Evolutionary conservation across 1,284 basidiomycete species (phyloP), one percentile per base, ranked within the genome.

Genomic region (Ceratobasidium sp.): DNA sequence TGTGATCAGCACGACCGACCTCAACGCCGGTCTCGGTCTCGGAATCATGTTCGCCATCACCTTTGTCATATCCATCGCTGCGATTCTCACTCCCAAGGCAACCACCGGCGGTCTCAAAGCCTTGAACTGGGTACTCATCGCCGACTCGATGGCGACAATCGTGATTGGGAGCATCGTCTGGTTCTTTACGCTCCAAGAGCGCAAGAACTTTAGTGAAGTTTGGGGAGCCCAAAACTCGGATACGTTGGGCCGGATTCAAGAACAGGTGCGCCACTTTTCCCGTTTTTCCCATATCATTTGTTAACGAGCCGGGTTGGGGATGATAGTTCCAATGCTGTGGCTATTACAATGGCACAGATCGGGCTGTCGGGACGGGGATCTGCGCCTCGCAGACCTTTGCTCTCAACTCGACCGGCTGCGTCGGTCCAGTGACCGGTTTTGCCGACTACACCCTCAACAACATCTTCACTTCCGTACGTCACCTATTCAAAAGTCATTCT

Each of bases 311-410:
- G n/a, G n/a, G n/a, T n/a, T n/a, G n/a, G 14, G 14, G 57, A 59
- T 55, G 43, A 53, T 73, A 92, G 91, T 85, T 92, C 77, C 79
- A 82, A 72, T 95, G 94, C 82, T 96, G 93, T 77, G 93, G 93
- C 10, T 96, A 93, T 80, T 82, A 75, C 80, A 85, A 85, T 71
- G 84, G 84, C 16, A 87, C 87, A 3, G 90, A 92, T 76, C 78
- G 83, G 3, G 83, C 85, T 52, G 86, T 88, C 30, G 85, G 86
- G 30, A 86, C 87, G 21, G 82, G 77, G 2, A 90, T 91, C 80
- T 95, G 93, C 80, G 79, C 81, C 12, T 86, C 85, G 76, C 78
- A 80, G 72, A 78, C 80, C 4, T 84, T 85, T 73, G 87, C 88
- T 59, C 80, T 86, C 65, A 80, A 80, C 64, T 80, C 81, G 74